Evolutionary conservation across 768 basidiomycete species (phyloP).

Genomic region (Boletus rubropictus): DNA sequence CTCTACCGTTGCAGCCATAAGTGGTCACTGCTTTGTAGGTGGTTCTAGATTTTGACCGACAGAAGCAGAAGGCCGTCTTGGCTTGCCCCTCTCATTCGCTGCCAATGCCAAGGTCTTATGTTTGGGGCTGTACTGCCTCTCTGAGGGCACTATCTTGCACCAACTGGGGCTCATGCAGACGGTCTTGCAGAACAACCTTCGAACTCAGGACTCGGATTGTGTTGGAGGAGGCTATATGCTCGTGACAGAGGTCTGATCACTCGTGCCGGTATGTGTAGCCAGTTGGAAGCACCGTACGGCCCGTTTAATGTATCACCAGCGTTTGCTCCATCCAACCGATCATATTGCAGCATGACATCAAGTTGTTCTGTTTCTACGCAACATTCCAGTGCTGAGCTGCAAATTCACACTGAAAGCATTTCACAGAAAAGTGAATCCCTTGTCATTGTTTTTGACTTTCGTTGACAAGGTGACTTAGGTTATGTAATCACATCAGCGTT

Average conservation of each 20-base stretch:
- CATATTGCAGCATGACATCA: not conserved
- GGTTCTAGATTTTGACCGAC: no score
- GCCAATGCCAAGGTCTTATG: conserved; percentile 1
- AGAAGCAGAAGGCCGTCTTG: no score
- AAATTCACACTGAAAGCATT: conserved; percentile 1
- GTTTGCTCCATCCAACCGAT: conserved; percentile 7
- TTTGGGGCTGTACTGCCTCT: conserved; percentile 70
- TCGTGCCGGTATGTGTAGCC: conserved; percentile 7
- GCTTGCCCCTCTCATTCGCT: no score
- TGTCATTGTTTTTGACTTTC: conserved; percentile 6
- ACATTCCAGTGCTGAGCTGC: not conserved
- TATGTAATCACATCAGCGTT: conserved; percentile 11
- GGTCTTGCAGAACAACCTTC: conserved; percentile 42
- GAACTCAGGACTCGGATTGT: conserved; percentile 54
- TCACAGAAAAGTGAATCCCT: not conserved
- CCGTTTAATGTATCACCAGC: not conserved
- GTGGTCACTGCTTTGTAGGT: no score
- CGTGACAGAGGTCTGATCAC: conserved; percentile 36
- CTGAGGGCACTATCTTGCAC: conserved; percentile 75
- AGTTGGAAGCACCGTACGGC: not conserved
- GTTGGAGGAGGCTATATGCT: conserved; percentile 57
- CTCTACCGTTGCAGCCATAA: no score
- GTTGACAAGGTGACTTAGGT: conserved; percentile 23
- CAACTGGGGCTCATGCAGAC: conserved; percentile 66
- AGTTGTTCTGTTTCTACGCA: conserved; percentile 15